These are phyloP conservation scores for Cercospora janseana DNA, from an alignment of 2,329 filamentous ascomycete species.

Conservation along the genomic window DNA sequence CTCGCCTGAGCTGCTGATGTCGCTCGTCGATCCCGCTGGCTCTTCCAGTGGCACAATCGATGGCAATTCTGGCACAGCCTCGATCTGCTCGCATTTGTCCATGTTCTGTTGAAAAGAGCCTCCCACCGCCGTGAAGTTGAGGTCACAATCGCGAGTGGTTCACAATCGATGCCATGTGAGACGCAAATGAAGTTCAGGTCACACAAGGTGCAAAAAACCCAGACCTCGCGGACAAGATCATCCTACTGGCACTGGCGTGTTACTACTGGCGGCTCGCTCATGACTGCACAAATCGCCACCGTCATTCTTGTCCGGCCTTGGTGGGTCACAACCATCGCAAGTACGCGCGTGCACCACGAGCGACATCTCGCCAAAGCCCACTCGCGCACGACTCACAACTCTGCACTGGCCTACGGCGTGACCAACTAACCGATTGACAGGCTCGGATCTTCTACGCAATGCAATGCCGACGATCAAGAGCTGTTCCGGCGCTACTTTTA, in stretches of 20 bases:
- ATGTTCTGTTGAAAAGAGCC: too few relatives aligned
- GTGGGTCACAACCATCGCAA: background rate
- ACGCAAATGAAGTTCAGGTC: background rate
- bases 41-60: background rate
- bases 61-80: slow-evolving; percentile 6
- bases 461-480: slow-evolving; percentile 2
- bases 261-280: background rate
- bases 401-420: slow-evolving; percentile 1
- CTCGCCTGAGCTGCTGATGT: slow-evolving; percentile 11
- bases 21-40: slow-evolving; percentile 4
- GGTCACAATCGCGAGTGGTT: background rate
- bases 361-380: background rate
- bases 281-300: background rate
- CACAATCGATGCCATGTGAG: background rate
- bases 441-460: background rate
- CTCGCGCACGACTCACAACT: background rate
- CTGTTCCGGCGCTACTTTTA: background rate
- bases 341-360: background rate
- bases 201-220: background rate
- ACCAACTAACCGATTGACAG: background rate
- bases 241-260: slow-evolving; percentile 2
- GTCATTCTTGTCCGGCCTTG: background rate
- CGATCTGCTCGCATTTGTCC: slow-evolving; percentile 14
- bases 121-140: background rate
- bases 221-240: background rate